phyloP scores from a whole-genome alignment of 805 yeast genomes.

The Torulaspora indica region DNA sequence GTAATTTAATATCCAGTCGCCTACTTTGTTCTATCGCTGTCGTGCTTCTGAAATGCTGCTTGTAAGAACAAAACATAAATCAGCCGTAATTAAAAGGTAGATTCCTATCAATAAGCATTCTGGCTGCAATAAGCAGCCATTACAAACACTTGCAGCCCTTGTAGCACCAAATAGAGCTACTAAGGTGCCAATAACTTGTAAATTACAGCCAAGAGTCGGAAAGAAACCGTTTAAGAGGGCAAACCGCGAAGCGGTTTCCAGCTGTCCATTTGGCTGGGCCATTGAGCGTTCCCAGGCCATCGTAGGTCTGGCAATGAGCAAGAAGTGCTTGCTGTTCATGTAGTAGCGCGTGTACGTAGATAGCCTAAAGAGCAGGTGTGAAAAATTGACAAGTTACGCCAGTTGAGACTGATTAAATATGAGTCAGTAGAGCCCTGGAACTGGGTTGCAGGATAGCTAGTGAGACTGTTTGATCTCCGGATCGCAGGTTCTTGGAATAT shows the following conservation, averaged over 20 bases:
- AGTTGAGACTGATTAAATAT: not conserved
- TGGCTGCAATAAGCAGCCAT: no score
- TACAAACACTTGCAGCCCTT: no score
- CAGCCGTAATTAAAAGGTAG: not conserved
- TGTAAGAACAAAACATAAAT: conserved; percentile 3
- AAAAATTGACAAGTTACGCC: not conserved
- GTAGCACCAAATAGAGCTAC: no score
- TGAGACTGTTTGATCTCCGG: not conserved
- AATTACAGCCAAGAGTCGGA: not conserved
- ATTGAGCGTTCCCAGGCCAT: not conserved
- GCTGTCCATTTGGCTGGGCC: no score
- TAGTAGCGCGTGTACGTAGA: not conserved
- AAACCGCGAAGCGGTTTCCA: no score
- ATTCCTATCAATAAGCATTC: no score
- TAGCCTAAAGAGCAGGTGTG: not conserved
- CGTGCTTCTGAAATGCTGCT: not conserved
- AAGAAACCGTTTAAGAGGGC: no score
- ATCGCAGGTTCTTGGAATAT: not conserved
- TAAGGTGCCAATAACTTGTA: not conserved
- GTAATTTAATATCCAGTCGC: not conserved
- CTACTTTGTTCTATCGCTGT: not conserved
- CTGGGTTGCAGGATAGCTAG: not conserved
- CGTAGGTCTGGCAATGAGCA: not conserved
- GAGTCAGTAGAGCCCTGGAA: not conserved
- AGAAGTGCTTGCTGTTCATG: not conserved